Evolutionary conservation across 768 basidiomycete species (phyloP).

Genomic region (Termitomyces sp.): DNA sequence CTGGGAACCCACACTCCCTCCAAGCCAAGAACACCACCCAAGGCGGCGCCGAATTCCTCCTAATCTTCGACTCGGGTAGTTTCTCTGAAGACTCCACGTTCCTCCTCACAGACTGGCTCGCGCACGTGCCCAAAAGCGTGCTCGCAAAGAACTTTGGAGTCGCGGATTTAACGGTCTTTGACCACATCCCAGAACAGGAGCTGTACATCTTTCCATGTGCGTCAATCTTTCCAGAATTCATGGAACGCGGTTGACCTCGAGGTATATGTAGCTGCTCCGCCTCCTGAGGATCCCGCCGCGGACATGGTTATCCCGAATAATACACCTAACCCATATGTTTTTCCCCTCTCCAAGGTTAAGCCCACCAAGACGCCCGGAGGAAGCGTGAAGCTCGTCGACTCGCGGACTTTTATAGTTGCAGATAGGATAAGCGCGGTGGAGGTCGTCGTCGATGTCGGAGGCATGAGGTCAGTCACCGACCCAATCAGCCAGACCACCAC

Average conservation of each 20-base stretch:
- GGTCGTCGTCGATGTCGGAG: conserved; percentile 54
- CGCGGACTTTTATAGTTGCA: conserved; percentile 44
- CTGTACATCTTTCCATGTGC: conserved; percentile 47
- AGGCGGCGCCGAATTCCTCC: conserved; percentile 48
- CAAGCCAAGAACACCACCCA: conserved; percentile 43
- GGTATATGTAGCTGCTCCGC: conserved; percentile 32
- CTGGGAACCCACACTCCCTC: conserved; percentile 51
- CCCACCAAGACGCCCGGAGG: conserved; percentile 45
- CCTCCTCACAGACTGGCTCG: conserved; percentile 60
- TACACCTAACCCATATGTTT: conserved; percentile 48
- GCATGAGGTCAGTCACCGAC: conserved; percentile 38
- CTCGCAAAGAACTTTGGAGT: conserved; percentile 62
- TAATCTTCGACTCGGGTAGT: conserved; percentile 34
- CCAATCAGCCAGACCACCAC: no score
- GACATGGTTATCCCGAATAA: conserved; percentile 46
- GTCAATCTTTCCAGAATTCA: background rate
- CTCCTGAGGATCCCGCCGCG: conserved; percentile 31
- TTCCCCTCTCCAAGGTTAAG: conserved; percentile 42
- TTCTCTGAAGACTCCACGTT: conserved; percentile 60
- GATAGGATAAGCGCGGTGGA: conserved; percentile 52
- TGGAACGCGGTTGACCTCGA: background rate
- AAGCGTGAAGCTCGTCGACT: conserved; percentile 55
- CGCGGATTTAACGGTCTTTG: conserved; percentile 34
- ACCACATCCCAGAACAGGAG: conserved; percentile 46
- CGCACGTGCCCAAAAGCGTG: conserved; percentile 45